Evolutionary conservation across 2,329 filamentous ascomycete species (phyloP).

Genomic region (Penicillium paneum): DNA sequence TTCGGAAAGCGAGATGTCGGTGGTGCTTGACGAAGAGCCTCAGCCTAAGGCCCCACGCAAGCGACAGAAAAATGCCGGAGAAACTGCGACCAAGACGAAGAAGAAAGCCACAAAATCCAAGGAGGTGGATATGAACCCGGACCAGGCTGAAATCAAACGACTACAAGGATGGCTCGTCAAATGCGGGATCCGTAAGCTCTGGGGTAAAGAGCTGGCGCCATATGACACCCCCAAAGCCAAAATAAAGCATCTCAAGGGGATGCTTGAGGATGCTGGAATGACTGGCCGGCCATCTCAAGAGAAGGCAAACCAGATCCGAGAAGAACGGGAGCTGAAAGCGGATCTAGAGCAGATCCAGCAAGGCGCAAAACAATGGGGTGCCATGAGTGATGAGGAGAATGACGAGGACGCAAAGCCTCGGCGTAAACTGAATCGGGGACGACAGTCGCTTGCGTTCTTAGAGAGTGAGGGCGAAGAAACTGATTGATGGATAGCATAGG

Average conservation of each 20-base stretch:
- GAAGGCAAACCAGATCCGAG: constrained; percentile 82
- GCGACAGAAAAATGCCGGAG: constrained; percentile 31
- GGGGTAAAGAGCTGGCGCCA: constrained; percentile 77
- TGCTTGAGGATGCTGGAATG: constrained; percentile 83
- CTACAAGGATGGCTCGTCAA: constrained; percentile 83
- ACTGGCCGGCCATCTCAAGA: constrained; percentile 80
- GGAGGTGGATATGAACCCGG: constrained; percentile 53
- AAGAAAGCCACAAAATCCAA: constrained; percentile 42
- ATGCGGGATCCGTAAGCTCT: constrained; percentile 89
- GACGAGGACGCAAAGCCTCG: constrained; percentile 33
- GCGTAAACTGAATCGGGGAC: constrained; percentile 42
- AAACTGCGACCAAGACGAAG: constrained; percentile 31
- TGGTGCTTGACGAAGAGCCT: constrained; percentile 71
- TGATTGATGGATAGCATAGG: constrained; percentile 33
- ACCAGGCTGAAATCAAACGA: constrained; percentile 79
- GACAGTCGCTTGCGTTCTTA: constrained; percentile 56
- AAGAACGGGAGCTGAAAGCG: constrained; percentile 75
- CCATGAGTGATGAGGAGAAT: constrained; percentile 43
- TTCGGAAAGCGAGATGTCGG: constrained; percentile 66
- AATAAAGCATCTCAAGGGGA: constrained; percentile 72
- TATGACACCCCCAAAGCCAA: constrained; percentile 73
- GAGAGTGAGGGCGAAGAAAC: constrained; percentile 66
- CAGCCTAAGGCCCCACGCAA: constrained; percentile 60
- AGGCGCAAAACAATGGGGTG: constrained; percentile 76
- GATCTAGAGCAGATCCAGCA: constrained; percentile 83